These are phyloP conservation scores for Mortierella sp. DNA, from an alignment of 371 early-diverging fungal genomes.

Conservation along the genomic window DNA sequence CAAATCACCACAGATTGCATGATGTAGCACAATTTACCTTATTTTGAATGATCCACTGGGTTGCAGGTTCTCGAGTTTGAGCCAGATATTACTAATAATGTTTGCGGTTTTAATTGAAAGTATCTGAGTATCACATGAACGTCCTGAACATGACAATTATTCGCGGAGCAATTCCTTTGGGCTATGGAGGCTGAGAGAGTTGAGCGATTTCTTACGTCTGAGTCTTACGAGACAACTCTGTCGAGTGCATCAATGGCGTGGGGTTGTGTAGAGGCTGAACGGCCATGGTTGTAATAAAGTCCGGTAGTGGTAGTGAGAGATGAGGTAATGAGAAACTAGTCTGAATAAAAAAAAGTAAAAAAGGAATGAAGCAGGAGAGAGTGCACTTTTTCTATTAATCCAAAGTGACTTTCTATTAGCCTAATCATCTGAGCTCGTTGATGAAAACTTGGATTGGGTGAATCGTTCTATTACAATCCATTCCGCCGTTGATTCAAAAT, in stretches of 20 bases:
- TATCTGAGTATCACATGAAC: neutral
- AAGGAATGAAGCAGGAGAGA: neutral
- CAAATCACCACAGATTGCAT: neutral
- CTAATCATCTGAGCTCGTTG: too few species aligned
- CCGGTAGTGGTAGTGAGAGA: neutral
- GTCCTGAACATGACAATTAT: neutral
- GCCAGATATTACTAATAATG: conserved; percentile 71
- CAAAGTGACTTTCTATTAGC: conserved; percentile 2
- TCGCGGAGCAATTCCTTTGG: conserved; percentile 1
- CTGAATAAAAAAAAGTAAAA: neutral
- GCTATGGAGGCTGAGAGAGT: neutral
- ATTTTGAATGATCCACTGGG: conserved; percentile 84
- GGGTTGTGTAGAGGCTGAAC: conserved; percentile 55
- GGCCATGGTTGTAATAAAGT: conserved; percentile 30
- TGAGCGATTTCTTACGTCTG: conserved; percentile 48
- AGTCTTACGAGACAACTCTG: conserved; percentile 59
- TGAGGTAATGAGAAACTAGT: neutral
- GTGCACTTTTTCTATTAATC: too few species aligned
- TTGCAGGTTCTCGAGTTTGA: conserved; percentile 81
- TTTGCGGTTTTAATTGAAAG: neutral
- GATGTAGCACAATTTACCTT: conserved; percentile 58
- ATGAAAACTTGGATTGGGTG: neutral
- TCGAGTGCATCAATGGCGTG: conserved; percentile 63
- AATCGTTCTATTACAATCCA: conserved; percentile 12
- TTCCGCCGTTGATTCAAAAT: neutral